Conservation (phyloP, 148 eudicot genomes). For the Chenopodium formosanum region DNA sequence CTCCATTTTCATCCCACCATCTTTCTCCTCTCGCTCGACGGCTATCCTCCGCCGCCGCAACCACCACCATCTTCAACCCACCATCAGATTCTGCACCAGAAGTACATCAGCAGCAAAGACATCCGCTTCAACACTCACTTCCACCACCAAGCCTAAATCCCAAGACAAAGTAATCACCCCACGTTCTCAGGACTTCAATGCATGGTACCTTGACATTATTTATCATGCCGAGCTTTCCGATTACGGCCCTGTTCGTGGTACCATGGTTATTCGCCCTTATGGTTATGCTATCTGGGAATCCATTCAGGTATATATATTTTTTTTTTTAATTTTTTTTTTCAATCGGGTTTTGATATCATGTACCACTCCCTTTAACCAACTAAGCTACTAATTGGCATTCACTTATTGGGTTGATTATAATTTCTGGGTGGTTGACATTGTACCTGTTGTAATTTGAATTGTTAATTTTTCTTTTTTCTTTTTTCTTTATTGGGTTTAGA, state of each 20-base stretch:
- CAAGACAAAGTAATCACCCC: slow-evolving; percentile 67
- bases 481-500: no score
- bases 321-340: no score
- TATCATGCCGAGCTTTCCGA: slow-evolving; percentile 87
- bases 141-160: slow-evolving; percentile 29
- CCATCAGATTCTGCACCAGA: slow-evolving; percentile 22
- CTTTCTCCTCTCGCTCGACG: slow-evolving; percentile 39
- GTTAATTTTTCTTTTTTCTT: not conserved
- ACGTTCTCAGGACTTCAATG: slow-evolving; percentile 85
- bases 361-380: no score
- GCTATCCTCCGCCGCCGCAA: slow-evolving; percentile 29
- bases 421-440: not conserved
- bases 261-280: slow-evolving; percentile 97
- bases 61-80: slow-evolving; percentile 25
- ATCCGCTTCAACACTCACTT: slow-evolving; percentile 33
- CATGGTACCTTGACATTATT: slow-evolving; percentile 88
- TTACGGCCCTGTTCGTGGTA: slow-evolving; percentile 97
- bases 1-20: slow-evolving; percentile 22
- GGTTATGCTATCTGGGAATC: slow-evolving; percentile 99
- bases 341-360: no score
- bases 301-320: slow-evolving; percentile 54
- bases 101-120: slow-evolving; percentile 14
- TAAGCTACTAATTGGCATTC: no score
- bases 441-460: not conserved
- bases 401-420: no score